Conservation (phyloP, 1,139 yeast genomes). For the Geotrichum aggregatum region DNA sequence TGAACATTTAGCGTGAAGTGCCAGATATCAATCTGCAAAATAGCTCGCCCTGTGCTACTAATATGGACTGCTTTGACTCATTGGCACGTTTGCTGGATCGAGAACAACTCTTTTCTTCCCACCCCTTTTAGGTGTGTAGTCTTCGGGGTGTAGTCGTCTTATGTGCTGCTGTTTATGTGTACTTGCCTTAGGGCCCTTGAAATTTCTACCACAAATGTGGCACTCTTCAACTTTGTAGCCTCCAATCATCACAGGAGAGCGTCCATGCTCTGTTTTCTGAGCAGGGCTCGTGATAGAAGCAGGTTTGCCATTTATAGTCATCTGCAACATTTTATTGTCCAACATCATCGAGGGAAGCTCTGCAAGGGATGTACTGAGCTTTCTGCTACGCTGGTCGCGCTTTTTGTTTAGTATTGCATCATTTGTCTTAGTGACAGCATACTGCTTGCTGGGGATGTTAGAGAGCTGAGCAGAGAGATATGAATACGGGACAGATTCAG, state of each 20-base stretch:
- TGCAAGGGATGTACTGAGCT: constrained; percentile 2
- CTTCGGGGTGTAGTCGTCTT: constrained; percentile 44
- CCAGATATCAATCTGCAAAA: background rate
- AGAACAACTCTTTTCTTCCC: constrained; percentile 38
- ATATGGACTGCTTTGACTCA: constrained; percentile 9
- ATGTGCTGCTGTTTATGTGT: constrained; percentile 49
- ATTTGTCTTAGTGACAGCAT: constrained; percentile 7
- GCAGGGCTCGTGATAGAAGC: constrained; percentile 22
- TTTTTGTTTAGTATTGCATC: constrained; percentile 1
- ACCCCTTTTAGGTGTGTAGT: constrained; percentile 45
- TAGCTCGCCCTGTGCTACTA: background rate
- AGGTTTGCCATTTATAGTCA: constrained; percentile 11
- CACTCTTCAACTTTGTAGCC: constrained; percentile 40
- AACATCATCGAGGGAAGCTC: constrained; percentile 6
- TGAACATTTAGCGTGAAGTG: background rate
- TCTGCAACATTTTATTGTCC: constrained; percentile 13
- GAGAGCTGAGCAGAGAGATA: constrained; percentile 7
- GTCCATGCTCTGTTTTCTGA: constrained; percentile 3
- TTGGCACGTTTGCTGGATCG: constrained; percentile 6
- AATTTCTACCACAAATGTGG: constrained; percentile 43
- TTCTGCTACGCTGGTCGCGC: constrained; percentile 3
- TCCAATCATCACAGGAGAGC: constrained; percentile 7
- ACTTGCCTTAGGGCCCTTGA: constrained; percentile 46
- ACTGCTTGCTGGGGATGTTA: constrained; percentile 1
- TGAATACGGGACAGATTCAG: background rate